phyloP scores from a whole-genome alignment of 2,329 filamentous ascomycete species.

The Talaromyces sp. region DNA sequence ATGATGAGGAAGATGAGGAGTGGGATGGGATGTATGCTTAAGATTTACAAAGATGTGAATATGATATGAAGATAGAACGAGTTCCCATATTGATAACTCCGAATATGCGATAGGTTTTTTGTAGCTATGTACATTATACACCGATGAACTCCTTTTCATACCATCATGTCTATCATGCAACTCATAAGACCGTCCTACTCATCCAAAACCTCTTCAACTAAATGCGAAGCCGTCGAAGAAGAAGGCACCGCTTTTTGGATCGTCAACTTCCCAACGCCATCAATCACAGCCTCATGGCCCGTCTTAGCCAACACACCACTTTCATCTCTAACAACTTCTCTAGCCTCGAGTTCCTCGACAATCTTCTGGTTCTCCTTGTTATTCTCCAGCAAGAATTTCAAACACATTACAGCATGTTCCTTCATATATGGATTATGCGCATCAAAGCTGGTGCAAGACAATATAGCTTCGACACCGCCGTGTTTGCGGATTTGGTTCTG shows the following conservation, averaged over 20 bases:
- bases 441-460: slow-evolving; percentile 88
- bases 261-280: slow-evolving; percentile 42
- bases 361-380: slow-evolving; percentile 54
- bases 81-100: background rate
- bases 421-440: slow-evolving; percentile 92
- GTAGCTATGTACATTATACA: slow-evolving; percentile 13
- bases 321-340: slow-evolving; percentile 42
- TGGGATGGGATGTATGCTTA: slow-evolving; percentile 50
- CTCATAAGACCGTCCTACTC: slow-evolving; percentile 2
- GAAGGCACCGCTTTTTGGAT: slow-evolving; percentile 33
- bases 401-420: slow-evolving; percentile 81
- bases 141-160: background rate
- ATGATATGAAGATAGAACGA: background rate
- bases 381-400: slow-evolving; percentile 66
- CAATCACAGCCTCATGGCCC: slow-evolving; percentile 44
- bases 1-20: slow-evolving; percentile 45
- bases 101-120: background rate
- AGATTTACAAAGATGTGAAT: background rate
- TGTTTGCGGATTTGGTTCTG: slow-evolving; percentile 83
- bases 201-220: slow-evolving; percentile 15
- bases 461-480: slow-evolving; percentile 79
- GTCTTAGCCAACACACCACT: slow-evolving; percentile 40
- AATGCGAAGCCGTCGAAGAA: slow-evolving; percentile 1
- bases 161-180: slow-evolving; percentile 9
- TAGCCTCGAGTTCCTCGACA: slow-evolving; percentile 48